phyloP scores from a whole-genome alignment of 1,139 yeast species.

The Torulaspora globosa region DNA sequence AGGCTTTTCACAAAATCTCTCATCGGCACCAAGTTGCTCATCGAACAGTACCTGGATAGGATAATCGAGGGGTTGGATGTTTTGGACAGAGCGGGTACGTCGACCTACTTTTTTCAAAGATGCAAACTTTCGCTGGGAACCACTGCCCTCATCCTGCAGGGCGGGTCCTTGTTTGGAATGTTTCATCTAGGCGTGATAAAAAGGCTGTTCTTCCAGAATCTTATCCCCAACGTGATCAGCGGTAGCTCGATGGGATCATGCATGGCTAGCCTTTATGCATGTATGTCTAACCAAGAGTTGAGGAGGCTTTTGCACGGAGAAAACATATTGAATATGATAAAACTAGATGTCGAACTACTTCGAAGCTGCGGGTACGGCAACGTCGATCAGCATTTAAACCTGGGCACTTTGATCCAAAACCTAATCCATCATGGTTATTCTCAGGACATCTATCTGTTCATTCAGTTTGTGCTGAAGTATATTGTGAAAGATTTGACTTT shows the following conservation, averaged over 20 bases:
- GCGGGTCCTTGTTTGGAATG: conserved; percentile 89
- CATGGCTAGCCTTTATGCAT: conserved; percentile 80
- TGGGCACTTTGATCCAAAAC: conserved; percentile 64
- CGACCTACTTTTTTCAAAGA: conserved; percentile 82
- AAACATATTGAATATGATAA: conserved; percentile 41
- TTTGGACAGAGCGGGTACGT: conserved; percentile 45
- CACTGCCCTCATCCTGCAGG: conserved; percentile 85
- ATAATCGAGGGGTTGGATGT: conserved; percentile 66
- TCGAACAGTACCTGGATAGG: conserved; percentile 81
- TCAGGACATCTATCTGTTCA: conserved; percentile 73
- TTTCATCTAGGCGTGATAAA: conserved; percentile 91
- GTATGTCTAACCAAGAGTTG: conserved; percentile 45
- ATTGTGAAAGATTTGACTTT: conserved; percentile 84
- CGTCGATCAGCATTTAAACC: conserved; percentile 57
- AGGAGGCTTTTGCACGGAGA: conserved; percentile 31
- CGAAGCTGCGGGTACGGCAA: conserved; percentile 51
- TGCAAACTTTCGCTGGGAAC: conserved; percentile 87
- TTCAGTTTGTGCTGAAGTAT: conserved; percentile 65
- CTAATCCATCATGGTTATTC: conserved; percentile 74
- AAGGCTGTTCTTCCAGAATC: conserved; percentile 65
- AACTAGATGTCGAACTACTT: conserved; percentile 37
- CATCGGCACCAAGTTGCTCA: conserved; percentile 80
- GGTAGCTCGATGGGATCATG: conserved; percentile 95
- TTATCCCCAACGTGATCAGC: conserved; percentile 81
- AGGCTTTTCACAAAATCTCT: conserved; percentile 76